Base-by-base conservation (phyloP, 1,284 basidiomycete genomes). In the Cystobasidium pallidum region DNA sequence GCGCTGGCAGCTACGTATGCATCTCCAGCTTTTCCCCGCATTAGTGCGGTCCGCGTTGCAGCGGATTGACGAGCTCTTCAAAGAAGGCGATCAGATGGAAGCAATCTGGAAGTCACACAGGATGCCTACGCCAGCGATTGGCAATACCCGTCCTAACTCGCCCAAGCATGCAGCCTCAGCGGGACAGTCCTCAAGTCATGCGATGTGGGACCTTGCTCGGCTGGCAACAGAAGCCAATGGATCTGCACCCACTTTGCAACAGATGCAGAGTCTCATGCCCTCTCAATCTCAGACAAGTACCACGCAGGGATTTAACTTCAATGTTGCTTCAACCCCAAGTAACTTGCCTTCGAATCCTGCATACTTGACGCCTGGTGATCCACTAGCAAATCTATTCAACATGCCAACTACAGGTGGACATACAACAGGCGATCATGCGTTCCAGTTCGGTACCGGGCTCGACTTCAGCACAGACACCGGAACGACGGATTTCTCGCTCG, bases 1-100 rank as follows among this genome's bases (percentile, higher is more conserved):
- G 52, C 54, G 55, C 8, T 68, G 55, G 54, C 62, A 65, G 62
- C 62, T 65, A 24, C 62, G 62, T 24, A 65, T 65, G 62, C 26
- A 65, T 19, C 34, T 65, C 11, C 62, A 65, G 32, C 43, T 65
- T 11, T 65, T 65, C 32, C 49, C 62, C 2, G n/a, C 24, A 19
- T 30, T 65, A 2, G 49, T 52, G 15, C 26, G 36, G 19, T 28
- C 62, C 15, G 62, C 62, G 8, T n/a, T 65, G 10, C 62, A 65
- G 47, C 41, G 62, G 2, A 65, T 65, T 13, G 62, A 65, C 62
- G 62, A 65, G 15, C 36, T 65, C 17, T 52, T 65, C 30, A 65
- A 65, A 30, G 62, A 65, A 15, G 62, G 47, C 4, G 62, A 65
- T 52, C 24, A 34, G 28, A 65, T 52, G 45, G 45, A 65, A 30